phyloP scores from a whole-genome alignment of 345 rosid species.

The Odontarrhena argentea region DNA sequence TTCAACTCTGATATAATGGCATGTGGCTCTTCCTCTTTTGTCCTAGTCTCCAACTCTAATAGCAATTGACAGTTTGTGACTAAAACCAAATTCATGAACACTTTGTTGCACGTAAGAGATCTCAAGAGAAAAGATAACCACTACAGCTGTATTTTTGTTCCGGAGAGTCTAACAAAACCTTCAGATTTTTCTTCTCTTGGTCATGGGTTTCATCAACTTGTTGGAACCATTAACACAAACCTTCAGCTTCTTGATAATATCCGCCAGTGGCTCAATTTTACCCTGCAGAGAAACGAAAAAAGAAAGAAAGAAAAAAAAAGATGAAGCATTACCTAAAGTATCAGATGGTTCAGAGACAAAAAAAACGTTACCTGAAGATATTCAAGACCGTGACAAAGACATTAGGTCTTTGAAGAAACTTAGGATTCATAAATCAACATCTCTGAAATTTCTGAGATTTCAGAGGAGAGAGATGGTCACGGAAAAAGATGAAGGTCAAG shows the following conservation, averaged over 20 bases:
- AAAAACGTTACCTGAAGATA: too few species aligned
- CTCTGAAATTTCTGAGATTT: too few species aligned
- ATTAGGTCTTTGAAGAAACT: too few species aligned
- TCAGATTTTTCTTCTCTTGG: constrained; percentile 58
- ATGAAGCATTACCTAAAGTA: too few species aligned
- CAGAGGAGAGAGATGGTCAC: too few species aligned
- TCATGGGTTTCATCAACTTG: constrained; percentile 59
- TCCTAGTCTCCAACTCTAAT: constrained; percentile 62
- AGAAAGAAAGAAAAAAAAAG: too few species aligned
- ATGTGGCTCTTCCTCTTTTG: constrained; percentile 52
- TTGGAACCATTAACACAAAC: constrained; percentile 80
- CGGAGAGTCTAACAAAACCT: constrained; percentile 52
- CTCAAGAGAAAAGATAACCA: constrained; percentile 43
- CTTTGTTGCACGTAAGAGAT: not conserved
- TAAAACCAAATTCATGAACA: not conserved
- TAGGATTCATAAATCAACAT: too few species aligned
- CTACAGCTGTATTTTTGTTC: constrained; percentile 53
- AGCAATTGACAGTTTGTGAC: constrained; percentile 1
- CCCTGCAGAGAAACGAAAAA: constrained; percentile 47
- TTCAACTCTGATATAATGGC: constrained; percentile 48
- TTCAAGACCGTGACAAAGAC: too few species aligned
- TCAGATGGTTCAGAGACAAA: too few species aligned
- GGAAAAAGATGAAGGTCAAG: too few species aligned
- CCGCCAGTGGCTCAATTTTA: constrained; percentile 56
- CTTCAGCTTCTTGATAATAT: constrained; percentile 66